Evolutionary conservation across 2,329 filamentous ascomycete species (phyloP), one percentile per base, ranked within the genome.

Genomic region (Pseudogymnoascus sp.): DNA sequence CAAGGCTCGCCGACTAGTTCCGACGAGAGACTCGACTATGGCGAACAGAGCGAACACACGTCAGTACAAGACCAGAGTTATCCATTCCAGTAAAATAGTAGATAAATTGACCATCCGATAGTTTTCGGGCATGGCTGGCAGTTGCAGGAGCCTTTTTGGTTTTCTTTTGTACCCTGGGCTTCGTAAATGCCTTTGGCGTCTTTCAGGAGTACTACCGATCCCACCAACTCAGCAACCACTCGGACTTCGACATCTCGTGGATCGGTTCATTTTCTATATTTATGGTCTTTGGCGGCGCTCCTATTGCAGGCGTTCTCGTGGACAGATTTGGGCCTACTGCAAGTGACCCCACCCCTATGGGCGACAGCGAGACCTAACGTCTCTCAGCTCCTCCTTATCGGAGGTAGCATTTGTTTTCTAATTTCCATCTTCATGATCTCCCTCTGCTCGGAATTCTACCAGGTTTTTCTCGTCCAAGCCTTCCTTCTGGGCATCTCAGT

Each of bases 151-250:
- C 64, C 17, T 68, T 67, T 29, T 65, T 66, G 4, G 63, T 65
- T 2, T 63, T 72, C 7, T 74, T 72, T 33, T 72, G 68, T 65
- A 71, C 69, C 3, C 70, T 75, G 10, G 74, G 74, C 15, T 73
- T 70, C 62, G 59, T 74, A 44, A 75, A 75, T 40, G 71, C 72
- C 19, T 75, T 74, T 53, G 73, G 74, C 3, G 69, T 74, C 2
- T 75, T 74, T 62, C 70, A 75, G 64, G 64, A 71, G 64, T 74
- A 75, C 64, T 75, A 75, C 60, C 26, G 33, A 2, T 61, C 60
- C 17, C 60, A 64, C 1, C 62, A 65, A 10, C 66, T 74, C 2
- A 59, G 64, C 0, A 33, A 64, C 9, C 66, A 72, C 13, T 69
- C 70, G 0, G 63, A 66, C 7, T 72, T 70, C 7, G 67, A 71